Percentiles rank a stretch among this genome's conserved stretches.
These are phyloP conservation scores for Tuber indicum DNA, from an alignment of 495 filamentous ascomycete species.

Conservation along the genomic window DNA sequence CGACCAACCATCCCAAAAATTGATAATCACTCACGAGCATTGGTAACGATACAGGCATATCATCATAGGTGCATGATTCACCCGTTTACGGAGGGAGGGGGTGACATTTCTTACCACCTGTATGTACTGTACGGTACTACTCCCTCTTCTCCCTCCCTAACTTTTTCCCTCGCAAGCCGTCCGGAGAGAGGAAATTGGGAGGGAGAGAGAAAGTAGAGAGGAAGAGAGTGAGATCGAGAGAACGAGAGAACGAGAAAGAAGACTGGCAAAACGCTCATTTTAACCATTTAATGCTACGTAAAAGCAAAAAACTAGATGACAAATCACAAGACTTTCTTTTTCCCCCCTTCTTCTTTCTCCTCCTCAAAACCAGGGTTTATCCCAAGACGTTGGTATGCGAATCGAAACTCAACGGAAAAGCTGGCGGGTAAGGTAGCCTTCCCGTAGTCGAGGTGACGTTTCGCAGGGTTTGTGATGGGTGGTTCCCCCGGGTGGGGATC, in stretches of 20 bases:
- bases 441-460: background rate
- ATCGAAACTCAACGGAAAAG: background rate
- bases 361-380: background rate
- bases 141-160: background rate
- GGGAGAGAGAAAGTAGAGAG: background rate
- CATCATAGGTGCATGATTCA: background rate
- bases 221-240: background rate
- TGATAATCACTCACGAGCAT: background rate
- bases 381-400: background rate
- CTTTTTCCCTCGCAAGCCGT: background rate
- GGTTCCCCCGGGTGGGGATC: background rate
- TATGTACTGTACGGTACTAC: background rate
- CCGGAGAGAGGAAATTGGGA: too few relatives aligned
- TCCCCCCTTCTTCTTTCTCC: background rate
- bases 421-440: background rate
- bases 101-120: background rate
- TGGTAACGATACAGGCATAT: background rate
- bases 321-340: background rate
- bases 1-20: background rate
- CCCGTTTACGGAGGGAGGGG: background rate
- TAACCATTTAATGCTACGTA: background rate
- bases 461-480: constrained; percentile 2
- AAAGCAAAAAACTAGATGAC: constrained; percentile 1
- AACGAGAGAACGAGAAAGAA: background rate
- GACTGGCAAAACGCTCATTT: background rate